Evolutionary conservation across 139 green algal species (phyloP).

Genomic region (Volvox reticuliferus): DNA sequence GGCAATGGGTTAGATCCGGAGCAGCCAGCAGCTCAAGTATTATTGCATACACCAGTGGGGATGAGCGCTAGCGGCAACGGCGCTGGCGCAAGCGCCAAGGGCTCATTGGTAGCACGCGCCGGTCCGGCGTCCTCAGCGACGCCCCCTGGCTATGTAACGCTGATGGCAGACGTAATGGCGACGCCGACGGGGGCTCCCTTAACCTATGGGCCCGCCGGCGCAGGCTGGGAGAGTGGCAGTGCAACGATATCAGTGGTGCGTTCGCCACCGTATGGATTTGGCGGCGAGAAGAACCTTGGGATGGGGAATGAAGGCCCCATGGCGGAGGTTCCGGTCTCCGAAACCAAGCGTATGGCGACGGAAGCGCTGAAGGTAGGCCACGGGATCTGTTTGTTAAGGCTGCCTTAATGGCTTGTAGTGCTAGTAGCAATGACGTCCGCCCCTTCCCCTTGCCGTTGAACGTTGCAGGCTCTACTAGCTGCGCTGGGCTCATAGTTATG

Average conservation of each 20-base stretch:
- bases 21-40: neutral
- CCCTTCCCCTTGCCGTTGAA: too few relatives aligned
- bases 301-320: too few relatives aligned
- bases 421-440: too few relatives aligned
- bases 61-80: neutral
- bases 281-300: neutral
- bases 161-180: conserved; percentile 10
- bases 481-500: too few relatives aligned
- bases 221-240: neutral
- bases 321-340: too few relatives aligned
- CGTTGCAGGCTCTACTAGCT: too few relatives aligned
- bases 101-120: neutral
- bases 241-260: neutral
- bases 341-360: too few relatives aligned
- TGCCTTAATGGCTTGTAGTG: too few relatives aligned
- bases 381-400: too few relatives aligned
- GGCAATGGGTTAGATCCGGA: neutral
- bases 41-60: neutral
- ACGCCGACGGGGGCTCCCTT: neutral
- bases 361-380: too few relatives aligned
- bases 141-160: neutral
- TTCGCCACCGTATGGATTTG: neutral
- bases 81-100: neutral
- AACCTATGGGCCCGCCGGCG: neutral
- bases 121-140: neutral